These are phyloP conservation scores for Diaporthe nobilis DNA, from an alignment of 2,329 filamentous ascomycete genomes.

Conservation along the genomic window DNA sequence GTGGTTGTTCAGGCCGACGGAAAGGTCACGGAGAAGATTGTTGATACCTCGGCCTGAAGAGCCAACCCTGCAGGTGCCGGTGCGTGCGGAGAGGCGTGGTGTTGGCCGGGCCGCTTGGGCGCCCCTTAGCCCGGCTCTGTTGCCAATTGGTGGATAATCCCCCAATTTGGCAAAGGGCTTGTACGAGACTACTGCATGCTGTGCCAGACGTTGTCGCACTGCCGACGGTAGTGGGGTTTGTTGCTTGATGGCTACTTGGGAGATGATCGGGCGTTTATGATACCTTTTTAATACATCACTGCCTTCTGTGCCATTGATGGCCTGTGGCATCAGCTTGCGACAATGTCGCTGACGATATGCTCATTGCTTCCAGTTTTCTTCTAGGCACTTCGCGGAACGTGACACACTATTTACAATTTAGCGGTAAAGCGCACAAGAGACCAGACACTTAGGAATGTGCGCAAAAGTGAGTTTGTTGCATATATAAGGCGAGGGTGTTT, in stretches of 20 bases:
- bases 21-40: constrained; percentile 61
- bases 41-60: constrained; percentile 35
- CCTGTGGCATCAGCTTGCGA: not conserved
- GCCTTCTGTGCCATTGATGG: constrained; percentile 1
- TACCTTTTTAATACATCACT: constrained; percentile 17
- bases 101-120: not conserved
- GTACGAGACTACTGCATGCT: not conserved
- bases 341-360: not conserved
- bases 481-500: not conserved
- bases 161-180: not conserved
- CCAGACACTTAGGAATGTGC: too few species aligned
- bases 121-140: not conserved
- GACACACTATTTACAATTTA: too few species aligned
- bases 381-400: too few species aligned
- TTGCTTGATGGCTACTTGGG: not conserved
- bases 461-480: too few species aligned
- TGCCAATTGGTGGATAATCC: constrained; percentile 13
- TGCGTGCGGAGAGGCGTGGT: not conserved
- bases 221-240: not conserved
- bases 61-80: not conserved
- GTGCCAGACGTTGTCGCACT: not conserved
- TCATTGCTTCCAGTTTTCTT: too few species aligned
- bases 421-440: not conserved
- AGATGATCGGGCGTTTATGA: not conserved
- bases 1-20: constrained; percentile 61